Conservation (phyloP, 2,329 filamentous ascomycete species). For the Lomentospora prolificans region DNA sequence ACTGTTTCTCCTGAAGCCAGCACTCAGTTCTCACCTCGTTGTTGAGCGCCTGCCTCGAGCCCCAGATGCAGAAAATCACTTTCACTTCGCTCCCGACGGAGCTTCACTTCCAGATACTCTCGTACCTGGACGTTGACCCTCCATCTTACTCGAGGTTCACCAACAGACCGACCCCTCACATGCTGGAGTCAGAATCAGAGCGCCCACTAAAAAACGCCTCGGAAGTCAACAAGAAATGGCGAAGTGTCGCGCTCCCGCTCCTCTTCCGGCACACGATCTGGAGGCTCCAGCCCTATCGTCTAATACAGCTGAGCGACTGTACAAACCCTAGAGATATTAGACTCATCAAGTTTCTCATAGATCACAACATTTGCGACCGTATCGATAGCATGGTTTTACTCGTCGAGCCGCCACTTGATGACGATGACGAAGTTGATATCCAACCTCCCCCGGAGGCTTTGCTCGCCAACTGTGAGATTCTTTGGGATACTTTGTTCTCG, state of each 20-base stretch:
- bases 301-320: constrained; percentile 14
- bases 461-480: constrained; percentile 6
- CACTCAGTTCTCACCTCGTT: neutral
- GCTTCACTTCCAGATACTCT: constrained; percentile 47
- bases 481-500: constrained; percentile 32
- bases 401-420: constrained; percentile 16
- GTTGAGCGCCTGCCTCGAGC: neutral
- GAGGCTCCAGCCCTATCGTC: constrained; percentile 23
- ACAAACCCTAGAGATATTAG: constrained; percentile 22
- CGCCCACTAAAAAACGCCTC: constrained; percentile 46
- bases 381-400: constrained; percentile 32
- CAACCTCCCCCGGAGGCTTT: constrained; percentile 5
- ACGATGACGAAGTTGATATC: neutral
- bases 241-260: constrained; percentile 36
- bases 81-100: constrained; percentile 46
- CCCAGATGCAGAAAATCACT: neutral
- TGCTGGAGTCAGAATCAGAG: constrained; percentile 24
- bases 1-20: too few species aligned
- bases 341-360: constrained; percentile 28
- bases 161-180: neutral
- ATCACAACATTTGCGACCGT: constrained; percentile 26
- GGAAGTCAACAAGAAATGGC: constrained; percentile 42
- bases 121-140: constrained; percentile 32
- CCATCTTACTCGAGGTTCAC: constrained; percentile 22
- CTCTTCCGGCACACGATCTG: constrained; percentile 49